phyloP scores from a whole-genome alignment of 306 rosid genomes.

The Castanea crenata region DNA sequence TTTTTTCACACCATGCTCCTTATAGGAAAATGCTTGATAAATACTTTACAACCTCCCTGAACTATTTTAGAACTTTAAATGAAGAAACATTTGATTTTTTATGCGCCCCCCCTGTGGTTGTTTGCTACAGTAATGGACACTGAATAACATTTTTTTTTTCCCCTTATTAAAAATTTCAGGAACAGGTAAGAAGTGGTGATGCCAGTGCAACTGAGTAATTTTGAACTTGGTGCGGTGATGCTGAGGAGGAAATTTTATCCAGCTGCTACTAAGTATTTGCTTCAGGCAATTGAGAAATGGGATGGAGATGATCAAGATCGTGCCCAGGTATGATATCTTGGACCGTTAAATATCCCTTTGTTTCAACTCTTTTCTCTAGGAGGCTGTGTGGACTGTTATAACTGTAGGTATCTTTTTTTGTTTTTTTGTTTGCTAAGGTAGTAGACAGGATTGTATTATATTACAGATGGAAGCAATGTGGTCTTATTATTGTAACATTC shows the following conservation, averaged over 20 bases:
- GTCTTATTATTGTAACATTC: neutral
- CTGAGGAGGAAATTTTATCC: constrained; percentile 92
- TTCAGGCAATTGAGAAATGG: constrained; percentile 95
- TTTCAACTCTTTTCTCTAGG: neutral
- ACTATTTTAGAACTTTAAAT: constrained; percentile 10
- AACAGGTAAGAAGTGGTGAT: constrained; percentile 95
- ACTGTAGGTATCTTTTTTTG: too few species aligned
- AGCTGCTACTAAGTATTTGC: constrained; percentile 83
- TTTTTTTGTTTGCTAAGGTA: neutral
- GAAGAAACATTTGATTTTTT: neutral
- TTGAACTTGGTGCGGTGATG: constrained; percentile 99
- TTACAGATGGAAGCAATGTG: neutral
- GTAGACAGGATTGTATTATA: neutral
- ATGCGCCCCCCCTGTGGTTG: neutral
- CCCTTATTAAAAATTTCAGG: constrained; percentile 44
- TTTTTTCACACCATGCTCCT: constrained; percentile 17
- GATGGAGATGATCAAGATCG: constrained; percentile 94
- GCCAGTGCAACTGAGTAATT: constrained; percentile 84
- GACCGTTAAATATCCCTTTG: neutral
- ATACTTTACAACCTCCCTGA: constrained; percentile 7
- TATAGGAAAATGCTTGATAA: neutral
- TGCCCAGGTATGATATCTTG: constrained; percentile 65
- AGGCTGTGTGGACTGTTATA: too few species aligned
- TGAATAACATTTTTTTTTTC: neutral
- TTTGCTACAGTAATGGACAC: constrained; percentile 6